Percentiles rank a stretch among this genome's conserved stretches.
Evolutionary conservation across 257 asterid genomes (phyloP).

Genomic region (Lithospermum erythrorhizon): DNA sequence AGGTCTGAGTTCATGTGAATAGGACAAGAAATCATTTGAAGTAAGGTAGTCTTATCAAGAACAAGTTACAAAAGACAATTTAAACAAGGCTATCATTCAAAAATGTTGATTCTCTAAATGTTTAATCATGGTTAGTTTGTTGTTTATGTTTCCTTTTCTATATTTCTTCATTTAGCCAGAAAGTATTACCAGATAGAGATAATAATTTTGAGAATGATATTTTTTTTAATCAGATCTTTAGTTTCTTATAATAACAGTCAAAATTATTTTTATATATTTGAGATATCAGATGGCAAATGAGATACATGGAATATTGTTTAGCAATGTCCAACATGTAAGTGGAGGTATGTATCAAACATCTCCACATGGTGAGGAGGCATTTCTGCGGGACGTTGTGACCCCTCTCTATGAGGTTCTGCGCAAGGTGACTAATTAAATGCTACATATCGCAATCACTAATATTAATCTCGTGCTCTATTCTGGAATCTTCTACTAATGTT

Average conservation of each 20-base stretch:
- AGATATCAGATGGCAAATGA: constrained; percentile 73
- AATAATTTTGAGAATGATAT: background rate
- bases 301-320: constrained; percentile 47
- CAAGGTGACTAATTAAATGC: constrained; percentile 37
- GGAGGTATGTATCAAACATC: constrained; percentile 49
- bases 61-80: too few species aligned
- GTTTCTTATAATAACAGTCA: background rate
- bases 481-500: constrained; percentile 9
- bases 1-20: too few species aligned
- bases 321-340: constrained; percentile 51
- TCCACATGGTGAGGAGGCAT: constrained; percentile 59
- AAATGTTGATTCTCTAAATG: too few species aligned
- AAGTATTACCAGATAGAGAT: too few species aligned
- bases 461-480: background rate
- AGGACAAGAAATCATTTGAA: too few species aligned
- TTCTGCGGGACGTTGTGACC: constrained; percentile 69
- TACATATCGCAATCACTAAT: background rate
- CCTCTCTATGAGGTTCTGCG: constrained; percentile 74
- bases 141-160: background rate
- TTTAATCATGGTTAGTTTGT: background rate
- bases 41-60: too few species aligned
- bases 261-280: constrained; percentile 13
- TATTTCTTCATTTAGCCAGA: too few species aligned
- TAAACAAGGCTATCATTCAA: too few species aligned
- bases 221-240: too few species aligned